Conservation (phyloP, 2,329 filamentous ascomycete genomes). For the Ustilaginoidea virens region DNA sequence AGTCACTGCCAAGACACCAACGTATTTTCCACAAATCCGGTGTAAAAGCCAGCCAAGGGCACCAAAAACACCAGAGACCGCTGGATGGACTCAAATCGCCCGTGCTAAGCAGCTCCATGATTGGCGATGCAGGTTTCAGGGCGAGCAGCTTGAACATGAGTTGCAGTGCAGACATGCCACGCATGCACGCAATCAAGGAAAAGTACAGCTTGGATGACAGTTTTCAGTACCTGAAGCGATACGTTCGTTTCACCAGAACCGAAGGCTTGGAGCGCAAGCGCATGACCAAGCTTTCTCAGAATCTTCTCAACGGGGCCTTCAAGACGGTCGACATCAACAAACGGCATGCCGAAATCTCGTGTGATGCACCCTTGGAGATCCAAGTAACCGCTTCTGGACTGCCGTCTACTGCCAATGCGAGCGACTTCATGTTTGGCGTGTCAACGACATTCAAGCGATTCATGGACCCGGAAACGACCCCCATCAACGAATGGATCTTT, state of each 20-base stretch:
- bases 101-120: slow-evolving; percentile 6
- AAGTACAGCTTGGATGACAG: slow-evolving; percentile 31
- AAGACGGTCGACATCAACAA: slow-evolving; percentile 31
- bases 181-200: slow-evolving; percentile 28
- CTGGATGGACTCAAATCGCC: slow-evolving; percentile 11
- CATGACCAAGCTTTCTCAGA: slow-evolving; percentile 33
- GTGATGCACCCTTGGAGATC: slow-evolving; percentile 32
- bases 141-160: slow-evolving; percentile 22
- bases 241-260: slow-evolving; percentile 32
- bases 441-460: slow-evolving; percentile 42
- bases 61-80: slow-evolving; percentile 17
- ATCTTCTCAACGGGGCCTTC: slow-evolving; percentile 31
- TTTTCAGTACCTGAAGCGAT: slow-evolving; percentile 41
- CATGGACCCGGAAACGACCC: slow-evolving; percentile 32
- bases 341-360: slow-evolving; percentile 24
- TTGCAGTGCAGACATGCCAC: slow-evolving; percentile 32
- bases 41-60: slow-evolving; percentile 10
- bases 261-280: slow-evolving; percentile 32
- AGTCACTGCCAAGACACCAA: slow-evolving; percentile 23
- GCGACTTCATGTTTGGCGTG: slow-evolving; percentile 43
- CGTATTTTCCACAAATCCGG: slow-evolving; percentile 22
- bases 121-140: slow-evolving; percentile 6
- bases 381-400: slow-evolving; percentile 34
- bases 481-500: slow-evolving; percentile 42
- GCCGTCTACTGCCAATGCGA: slow-evolving; percentile 34